A percentile compares a stretch with the other conserved stretches of the same genome.
phyloP scores from a whole-genome alignment of 129 eudicot genomes.

The Centella asiatica region DNA sequence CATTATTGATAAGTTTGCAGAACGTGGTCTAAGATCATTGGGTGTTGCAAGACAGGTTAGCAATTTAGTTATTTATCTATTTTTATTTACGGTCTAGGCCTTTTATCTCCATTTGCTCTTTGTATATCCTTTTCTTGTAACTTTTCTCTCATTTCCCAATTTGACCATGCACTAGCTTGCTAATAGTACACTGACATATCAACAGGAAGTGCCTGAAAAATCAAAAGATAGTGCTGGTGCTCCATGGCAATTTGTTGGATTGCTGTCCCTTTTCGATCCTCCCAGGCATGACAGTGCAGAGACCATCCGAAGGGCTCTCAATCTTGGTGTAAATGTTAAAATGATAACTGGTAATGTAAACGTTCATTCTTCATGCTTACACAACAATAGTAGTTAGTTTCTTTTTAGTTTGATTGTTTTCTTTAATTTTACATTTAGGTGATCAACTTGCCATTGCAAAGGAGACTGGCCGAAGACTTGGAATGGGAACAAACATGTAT shows the following conservation, averaged over 20 bases:
- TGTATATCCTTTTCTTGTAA: background rate
- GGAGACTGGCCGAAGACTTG: conserved; percentile 85
- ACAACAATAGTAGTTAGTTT: background rate
- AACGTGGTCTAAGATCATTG: conserved; percentile 81
- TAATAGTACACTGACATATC: background rate
- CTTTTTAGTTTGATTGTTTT: background rate
- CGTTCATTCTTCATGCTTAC: background rate
- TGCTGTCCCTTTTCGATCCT: conserved; percentile 80
- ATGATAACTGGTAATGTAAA: conserved; percentile 67
- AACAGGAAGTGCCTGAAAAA: conserved; percentile 79
- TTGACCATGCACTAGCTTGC: background rate
- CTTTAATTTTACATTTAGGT: conserved; percentile 28
- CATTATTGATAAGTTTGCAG: conserved; percentile 76
- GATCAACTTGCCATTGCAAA: conserved; percentile 92
- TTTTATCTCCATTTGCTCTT: no score
- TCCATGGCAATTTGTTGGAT: conserved; percentile 85
- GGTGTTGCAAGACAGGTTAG: conserved; percentile 84
- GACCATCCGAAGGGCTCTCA: conserved; percentile 82
- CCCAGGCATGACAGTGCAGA: conserved; percentile 96
- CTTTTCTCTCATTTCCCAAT: background rate
- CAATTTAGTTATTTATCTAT: background rate
- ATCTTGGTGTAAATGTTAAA: conserved; percentile 86
- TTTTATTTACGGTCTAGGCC: background rate
- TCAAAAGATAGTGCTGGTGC: conserved; percentile 68
- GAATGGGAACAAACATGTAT: conserved; percentile 90